Evolutionary conservation across 148 eudicot genomes (phyloP), one percentile per base, ranked within the genome.

Genomic region (Camellia granthamiana): DNA sequence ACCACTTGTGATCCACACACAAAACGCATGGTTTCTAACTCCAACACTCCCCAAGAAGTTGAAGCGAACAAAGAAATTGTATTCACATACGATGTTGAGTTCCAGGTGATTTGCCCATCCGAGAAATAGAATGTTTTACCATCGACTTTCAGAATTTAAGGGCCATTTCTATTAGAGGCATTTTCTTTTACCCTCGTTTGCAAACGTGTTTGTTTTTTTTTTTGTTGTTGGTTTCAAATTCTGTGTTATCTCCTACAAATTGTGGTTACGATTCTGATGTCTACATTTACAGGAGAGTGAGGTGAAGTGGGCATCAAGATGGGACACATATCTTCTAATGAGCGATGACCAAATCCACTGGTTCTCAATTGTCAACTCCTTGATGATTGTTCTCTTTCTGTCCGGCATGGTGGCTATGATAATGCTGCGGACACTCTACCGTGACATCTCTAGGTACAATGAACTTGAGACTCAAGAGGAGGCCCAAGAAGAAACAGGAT

Each of bases 11-110:
- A 81, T 41, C 72, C 77, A 11, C 77, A 44, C 72, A 47, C 71
- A 56, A 77, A 64, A 42, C 82, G 77, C 44, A 76, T 76, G 6
- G 67, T 77, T n/a, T 56, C 83, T 44, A 73, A 30, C 84, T 68
- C 82, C 38, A 83, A 83, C 75, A 58, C 72, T 62, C 88, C 82
- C 5, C 86, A 80, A 59, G 77, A 81, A 81, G 84, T 86, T 62
- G 86, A 59, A 81, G 88, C 83, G 18, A 81, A 81, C 9, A 82
- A 86, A 83, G 86, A 83, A 63, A 78, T 86, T 52, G 66, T 86
- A 59, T 86, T 86, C 74, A 86, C 88, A 52, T 86, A 86, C 78
- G 88, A 81, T 83, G 88, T 86, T 58, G 77, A 78, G 3, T 86
- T 83, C 80, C 63, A 86, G 84, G 88, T 86, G 62, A 72, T 59